These are phyloP conservation scores for Wallacemonas collosoma DNA, from an alignment of 208 protist species.

Conservation along the genomic window DNA sequence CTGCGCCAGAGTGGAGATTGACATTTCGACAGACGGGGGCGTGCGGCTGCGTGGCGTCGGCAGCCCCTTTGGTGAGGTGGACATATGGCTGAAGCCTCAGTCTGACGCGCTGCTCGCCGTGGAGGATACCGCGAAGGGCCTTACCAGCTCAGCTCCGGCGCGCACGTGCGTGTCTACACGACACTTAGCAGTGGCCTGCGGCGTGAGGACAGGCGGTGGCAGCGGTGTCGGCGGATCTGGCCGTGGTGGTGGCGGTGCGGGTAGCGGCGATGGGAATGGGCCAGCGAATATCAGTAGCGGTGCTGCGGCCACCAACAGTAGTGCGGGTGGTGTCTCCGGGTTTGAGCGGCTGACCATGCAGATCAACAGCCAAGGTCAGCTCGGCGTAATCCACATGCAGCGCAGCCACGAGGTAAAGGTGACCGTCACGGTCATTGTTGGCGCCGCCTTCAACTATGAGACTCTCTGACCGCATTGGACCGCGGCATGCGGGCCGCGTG, in stretches of 20 bases:
- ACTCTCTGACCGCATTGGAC: constrained; percentile 3
- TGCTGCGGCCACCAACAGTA: neutral
- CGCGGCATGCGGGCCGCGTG: too few relatives aligned
- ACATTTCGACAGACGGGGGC: constrained; percentile 31
- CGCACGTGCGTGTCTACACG: constrained; percentile 61
- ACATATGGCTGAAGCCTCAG: constrained; percentile 37
- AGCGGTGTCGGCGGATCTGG: constrained; percentile 4
- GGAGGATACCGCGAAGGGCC: constrained; percentile 3
- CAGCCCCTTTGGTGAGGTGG: constrained; percentile 61
- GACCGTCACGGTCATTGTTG: constrained; percentile 70
- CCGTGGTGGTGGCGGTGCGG: constrained; percentile 5
- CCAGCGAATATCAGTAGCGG: too few relatives aligned
- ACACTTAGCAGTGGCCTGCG: constrained; percentile 71
- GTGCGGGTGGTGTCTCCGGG: constrained; percentile 3
- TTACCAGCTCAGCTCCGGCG: neutral
- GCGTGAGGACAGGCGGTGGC: constrained; percentile 29
- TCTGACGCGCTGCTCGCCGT: constrained; percentile 42
- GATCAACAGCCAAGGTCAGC: constrained; percentile 67
- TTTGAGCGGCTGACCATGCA: constrained; percentile 80
- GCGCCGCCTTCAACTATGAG: constrained; percentile 41
- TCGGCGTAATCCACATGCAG: constrained; percentile 75
- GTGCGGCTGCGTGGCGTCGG: constrained; percentile 54
- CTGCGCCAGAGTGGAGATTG: constrained; percentile 51
- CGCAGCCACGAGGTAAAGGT: constrained; percentile 63
- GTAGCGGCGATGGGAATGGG: neutral